Base-by-base conservation (phyloP, 2,329 filamentous ascomycete species). In the Cladosporium cucumerinum region DNA sequence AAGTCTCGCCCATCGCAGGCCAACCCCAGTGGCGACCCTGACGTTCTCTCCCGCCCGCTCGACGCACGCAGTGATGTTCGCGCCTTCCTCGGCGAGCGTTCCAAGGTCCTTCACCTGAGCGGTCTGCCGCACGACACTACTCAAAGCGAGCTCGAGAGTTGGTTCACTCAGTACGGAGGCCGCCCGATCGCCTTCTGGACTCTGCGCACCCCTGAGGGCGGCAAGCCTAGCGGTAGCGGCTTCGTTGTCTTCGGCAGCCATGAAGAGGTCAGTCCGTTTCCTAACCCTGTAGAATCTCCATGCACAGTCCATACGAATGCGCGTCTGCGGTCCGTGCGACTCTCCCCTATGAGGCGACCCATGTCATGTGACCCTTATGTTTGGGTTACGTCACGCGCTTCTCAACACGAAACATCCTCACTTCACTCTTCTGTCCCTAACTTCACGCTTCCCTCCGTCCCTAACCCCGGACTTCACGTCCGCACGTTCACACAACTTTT, bases 131-230 rank as follows among this genome's bases (percentile, higher is more conserved):
- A 99, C 77, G 95, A 99, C 74, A 99, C 95, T 39, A 99, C 95
- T 1, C 95, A 99, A 81, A 98, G 94, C 3, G 95, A 99, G 81
- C 86, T 99, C 26, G 95, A 99, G 82, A 97, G 93, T 81, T 99
- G 95, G 95, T 99, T 98, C 77, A 99, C 95, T 32, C 95, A 99
- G 79, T 99, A 97, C 76, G 95, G 95, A 69, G 95, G 95, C 58
- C 91, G 95, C 51, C 95, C 95, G 32, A 99, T 99, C 80, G 95
- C 95, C 23, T 99, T 99, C 81, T 99, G 95, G 95, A 99, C 95
- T 21, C 85, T 99, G 59, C 91, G 94, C 68, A 99, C 95, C 16
- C 95, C 95, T 3, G 95, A 99, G 79, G 95, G 98, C 81, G 95
- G 98, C 81, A 99, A 99, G 84, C 95, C 95, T n/a, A 99, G 95